phyloP scores from a whole-genome alignment of 352 stramenopile genomes.

The Globisporangium okanoganense region DNA sequence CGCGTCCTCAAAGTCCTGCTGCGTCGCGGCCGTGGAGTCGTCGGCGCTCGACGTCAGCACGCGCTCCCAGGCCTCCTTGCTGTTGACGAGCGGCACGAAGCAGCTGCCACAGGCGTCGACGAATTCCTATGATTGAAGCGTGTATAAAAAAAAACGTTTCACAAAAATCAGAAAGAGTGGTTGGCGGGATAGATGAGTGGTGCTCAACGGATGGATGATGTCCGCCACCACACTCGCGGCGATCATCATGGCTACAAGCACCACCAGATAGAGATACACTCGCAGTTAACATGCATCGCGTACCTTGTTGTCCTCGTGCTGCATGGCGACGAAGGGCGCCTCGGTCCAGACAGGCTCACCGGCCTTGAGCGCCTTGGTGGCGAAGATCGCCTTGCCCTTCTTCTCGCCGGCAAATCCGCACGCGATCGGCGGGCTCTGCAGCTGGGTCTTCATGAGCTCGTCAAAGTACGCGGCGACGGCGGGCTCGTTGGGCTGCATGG shows the following conservation, averaged over 20 bases:
- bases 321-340: constrained; percentile 61
- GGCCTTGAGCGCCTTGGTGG: constrained; percentile 42
- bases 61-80: constrained; percentile 49
- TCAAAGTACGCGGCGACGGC: constrained; percentile 60
- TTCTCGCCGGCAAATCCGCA: constrained; percentile 43
- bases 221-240: neutral
- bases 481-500: constrained; percentile 42
- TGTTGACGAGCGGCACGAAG: constrained; percentile 73
- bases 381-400: constrained; percentile 78
- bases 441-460: constrained; percentile 44
- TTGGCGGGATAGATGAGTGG: neutral
- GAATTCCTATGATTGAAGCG: constrained; percentile 36
- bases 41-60: constrained; percentile 36
- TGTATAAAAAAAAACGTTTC: constrained; percentile 3
- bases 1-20: constrained; percentile 50
- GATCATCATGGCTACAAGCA: neutral
- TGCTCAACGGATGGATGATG: neutral
- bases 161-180: constrained; percentile 13
- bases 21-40: constrained; percentile 26
- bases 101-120: constrained; percentile 78
- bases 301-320: constrained; percentile 75
- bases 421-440: constrained; percentile 46
- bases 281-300: neutral
- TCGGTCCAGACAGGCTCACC: constrained; percentile 64
- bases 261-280: neutral